Evolutionary conservation across 2,329 filamentous ascomycete genomes (phyloP).

Genomic region (Claviceps monticola): DNA sequence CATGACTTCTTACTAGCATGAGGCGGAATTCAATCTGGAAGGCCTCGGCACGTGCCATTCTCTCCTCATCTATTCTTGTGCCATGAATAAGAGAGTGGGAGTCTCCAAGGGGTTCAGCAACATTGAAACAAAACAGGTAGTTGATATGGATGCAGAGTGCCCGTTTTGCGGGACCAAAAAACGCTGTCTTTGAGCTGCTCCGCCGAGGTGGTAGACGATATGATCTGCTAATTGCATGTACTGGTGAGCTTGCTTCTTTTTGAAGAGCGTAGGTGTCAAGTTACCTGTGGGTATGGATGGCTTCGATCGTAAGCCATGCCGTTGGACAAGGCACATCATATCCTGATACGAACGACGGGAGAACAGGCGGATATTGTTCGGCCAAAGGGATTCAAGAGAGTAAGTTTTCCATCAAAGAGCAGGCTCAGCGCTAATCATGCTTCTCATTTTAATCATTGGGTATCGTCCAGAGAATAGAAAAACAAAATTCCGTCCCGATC

Average conservation of each 20-base stretch:
- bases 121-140: conserved; percentile 27
- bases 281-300: conserved; percentile 27
- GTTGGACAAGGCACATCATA: not conserved
- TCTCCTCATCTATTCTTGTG: too few relatives aligned
- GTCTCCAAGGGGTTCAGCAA: not conserved
- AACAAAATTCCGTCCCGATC: not conserved
- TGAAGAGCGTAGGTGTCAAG: conserved; percentile 39
- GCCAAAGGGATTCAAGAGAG: not conserved
- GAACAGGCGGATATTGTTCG: not conserved
- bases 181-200: conserved; percentile 20
- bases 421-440: too few relatives aligned
- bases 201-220: conserved; percentile 33
- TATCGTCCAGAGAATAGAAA: not conserved
- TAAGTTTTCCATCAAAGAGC: not conserved
- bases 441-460: not conserved
- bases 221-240: conserved; percentile 40
- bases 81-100: not conserved
- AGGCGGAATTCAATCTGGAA: too few relatives aligned
- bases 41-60: too few relatives aligned
- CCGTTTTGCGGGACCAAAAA: not conserved
- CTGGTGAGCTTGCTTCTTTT: conserved; percentile 33
- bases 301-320: not conserved
- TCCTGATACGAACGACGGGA: not conserved
- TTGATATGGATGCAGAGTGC: conserved; percentile 31
- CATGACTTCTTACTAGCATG: too few relatives aligned